A percentile compares a stretch with the other conserved stretches of the same genome.
These are phyloP conservation scores for Entonaema liquescens DNA, from an alignment of 495 filamentous ascomycete genomes.

Conservation along the genomic window DNA sequence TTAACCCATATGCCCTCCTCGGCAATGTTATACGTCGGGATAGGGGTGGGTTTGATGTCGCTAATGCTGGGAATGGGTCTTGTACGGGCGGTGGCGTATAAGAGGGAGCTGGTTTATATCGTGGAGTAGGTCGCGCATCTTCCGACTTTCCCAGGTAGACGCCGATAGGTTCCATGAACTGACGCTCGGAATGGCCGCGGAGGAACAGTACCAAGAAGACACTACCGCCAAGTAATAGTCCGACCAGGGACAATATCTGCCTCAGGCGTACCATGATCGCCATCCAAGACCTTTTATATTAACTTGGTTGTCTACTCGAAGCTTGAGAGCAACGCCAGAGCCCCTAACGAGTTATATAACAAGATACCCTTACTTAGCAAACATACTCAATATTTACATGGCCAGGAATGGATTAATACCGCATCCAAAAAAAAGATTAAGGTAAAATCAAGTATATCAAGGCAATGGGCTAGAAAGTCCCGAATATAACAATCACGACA, in stretches of 20 bases:
- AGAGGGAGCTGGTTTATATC: constrained; percentile 49
- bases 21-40: constrained; percentile 55
- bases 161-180: constrained; percentile 2
- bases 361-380: not conserved
- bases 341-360: not conserved
- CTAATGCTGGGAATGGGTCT: constrained; percentile 52
- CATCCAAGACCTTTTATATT: not conserved
- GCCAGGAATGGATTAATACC: not conserved
- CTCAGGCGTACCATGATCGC: constrained; percentile 14
- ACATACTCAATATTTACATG: not conserved
- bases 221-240: constrained; percentile 14
- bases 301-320: not conserved
- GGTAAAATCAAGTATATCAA: not conserved
- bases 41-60: constrained; percentile 50
- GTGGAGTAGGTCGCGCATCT: constrained; percentile 28
- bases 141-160: not conserved
- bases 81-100: constrained; percentile 47
- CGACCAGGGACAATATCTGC: constrained; percentile 9
- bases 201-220: constrained; percentile 10
- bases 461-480: not conserved
- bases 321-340: not conserved
- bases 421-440: not conserved
- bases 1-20: constrained; percentile 46
- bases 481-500: not conserved
- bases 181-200: not conserved